A percentile compares a stretch with the other conserved stretches of the same genome.
Conservation (phyloP, 2,329 filamentous ascomycete genomes). For the Endoconidiophora laricicola region DNA sequence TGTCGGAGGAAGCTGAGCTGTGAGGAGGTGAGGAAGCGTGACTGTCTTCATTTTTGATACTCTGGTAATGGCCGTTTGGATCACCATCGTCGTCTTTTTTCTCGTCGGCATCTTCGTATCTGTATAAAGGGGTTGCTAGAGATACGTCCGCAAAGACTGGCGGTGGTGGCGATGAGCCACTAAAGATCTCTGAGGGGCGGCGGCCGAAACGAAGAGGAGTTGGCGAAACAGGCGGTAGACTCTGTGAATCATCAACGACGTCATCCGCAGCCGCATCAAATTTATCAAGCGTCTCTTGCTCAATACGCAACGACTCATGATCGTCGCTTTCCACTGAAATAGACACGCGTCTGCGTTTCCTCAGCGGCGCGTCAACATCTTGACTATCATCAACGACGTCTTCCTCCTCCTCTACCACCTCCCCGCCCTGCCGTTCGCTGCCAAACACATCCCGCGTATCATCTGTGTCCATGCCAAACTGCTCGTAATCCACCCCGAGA, state of each 20-base stretch:
- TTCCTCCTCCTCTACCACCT: conserved; percentile 18
- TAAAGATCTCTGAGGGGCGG: too few species aligned
- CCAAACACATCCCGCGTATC: background rate
- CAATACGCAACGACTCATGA: background rate
- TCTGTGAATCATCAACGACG: background rate
- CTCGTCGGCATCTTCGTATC: too few species aligned
- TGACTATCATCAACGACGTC: conserved; percentile 17
- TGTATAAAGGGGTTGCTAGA: too few species aligned
- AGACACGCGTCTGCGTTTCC: conserved; percentile 3
- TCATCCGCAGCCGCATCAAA: background rate
- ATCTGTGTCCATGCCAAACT: background rate
- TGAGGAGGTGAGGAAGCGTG: too few species aligned
- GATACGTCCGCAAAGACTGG: conserved; percentile 12
- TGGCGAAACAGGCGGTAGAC: background rate
- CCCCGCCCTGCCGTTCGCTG: background rate
- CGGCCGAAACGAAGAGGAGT: too few species aligned
- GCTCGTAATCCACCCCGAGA: conserved; percentile 16
- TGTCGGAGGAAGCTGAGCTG: too few species aligned
- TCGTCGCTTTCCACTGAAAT: background rate
- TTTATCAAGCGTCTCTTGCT: too few species aligned
- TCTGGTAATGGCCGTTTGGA: too few species aligned
- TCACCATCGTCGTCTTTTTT: too few species aligned
- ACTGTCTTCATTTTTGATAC: too few species aligned
- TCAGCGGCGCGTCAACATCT: conserved; percentile 9
- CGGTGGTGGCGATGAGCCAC: conserved; percentile 14